Base-by-base conservation (phyloP, 2,329 filamentous ascomycete species). In the Chaetomium sp. region DNA sequence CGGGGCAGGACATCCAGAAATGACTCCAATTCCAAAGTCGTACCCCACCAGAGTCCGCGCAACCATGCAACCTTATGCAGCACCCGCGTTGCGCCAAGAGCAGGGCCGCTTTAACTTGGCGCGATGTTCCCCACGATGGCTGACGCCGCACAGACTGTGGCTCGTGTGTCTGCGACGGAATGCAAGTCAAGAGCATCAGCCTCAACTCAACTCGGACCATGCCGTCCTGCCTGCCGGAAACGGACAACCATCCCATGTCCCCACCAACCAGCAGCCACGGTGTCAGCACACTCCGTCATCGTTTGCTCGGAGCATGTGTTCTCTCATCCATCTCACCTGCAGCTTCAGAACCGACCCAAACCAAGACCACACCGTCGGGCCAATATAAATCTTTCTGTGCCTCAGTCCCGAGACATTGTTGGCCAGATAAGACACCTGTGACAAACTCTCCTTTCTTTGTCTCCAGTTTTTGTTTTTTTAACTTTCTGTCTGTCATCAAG, bases 21-120 rank as follows among this genome's bases (percentile, higher is more conserved):
- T 70, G 69, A 68, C 69, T 67, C 65, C 68, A 69, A 69, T 59
- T 59, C 60, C 50, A 13, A 49, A 29, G 42, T 70, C 69, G 70
- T 71, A 57, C 70, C 70, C 70, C 70, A 71, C 70, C 70, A 71
- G 2, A 23, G 56, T 63, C 7, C 19, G 56, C 60, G 21, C 47
- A 65, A 56, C 21, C 51, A 4, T 57, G 38, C 51, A 13, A 10
- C 49, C n/a, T n/a, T 25, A 27, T 57, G 38, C 56, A 45, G 33
- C 42, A 42, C 21, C 25, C 33, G 27, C 60, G 53, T 38, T 31
- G 3, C 54, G 60, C 54, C 47, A 53, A 31, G 33, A 29, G 21
- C 42, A 29, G 38, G 16, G 25, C 45, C 45, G 45, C n/a, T 47
- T 4, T 23, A 10, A n/a, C 45, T 47, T 47, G 45, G 45, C 45